Percentiles rank a stretch among this genome's conserved stretches.
These are phyloP conservation scores for Kregervanrija delftensis DNA, from an alignment of 805 yeast genomes.

Conservation along the genomic window DNA sequence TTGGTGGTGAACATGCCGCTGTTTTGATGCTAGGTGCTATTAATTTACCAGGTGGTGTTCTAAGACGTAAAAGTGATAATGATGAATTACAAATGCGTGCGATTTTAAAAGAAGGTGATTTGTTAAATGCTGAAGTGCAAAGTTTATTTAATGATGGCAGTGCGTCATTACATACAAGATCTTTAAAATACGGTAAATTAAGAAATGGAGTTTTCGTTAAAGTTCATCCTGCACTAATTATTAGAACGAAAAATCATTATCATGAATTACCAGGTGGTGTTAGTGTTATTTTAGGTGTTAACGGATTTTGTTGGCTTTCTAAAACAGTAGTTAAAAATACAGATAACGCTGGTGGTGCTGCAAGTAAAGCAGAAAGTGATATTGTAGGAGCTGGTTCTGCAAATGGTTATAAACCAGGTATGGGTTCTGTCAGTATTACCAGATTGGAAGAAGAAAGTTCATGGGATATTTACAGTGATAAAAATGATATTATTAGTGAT, in stretches of 20 bases:
- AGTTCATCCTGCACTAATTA: slow-evolving; percentile 77
- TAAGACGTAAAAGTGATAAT: slow-evolving; percentile 87
- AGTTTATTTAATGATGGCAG: slow-evolving; percentile 82
- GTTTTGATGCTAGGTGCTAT: slow-evolving; percentile 90
- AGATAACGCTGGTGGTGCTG: not conserved
- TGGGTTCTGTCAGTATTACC: slow-evolving; percentile 65
- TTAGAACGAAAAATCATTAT: slow-evolving; percentile 82
- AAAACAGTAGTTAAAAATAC: slow-evolving; percentile 41
- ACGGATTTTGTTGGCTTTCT: slow-evolving; percentile 90
- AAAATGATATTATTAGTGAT: slow-evolving; percentile 65
- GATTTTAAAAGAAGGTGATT: slow-evolving; percentile 91
- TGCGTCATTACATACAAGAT: slow-evolving; percentile 91
- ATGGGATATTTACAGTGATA: slow-evolving; percentile 91
- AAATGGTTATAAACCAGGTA: slow-evolving; percentile 43
- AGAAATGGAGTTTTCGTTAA: slow-evolving; percentile 80
- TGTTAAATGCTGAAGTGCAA: slow-evolving; percentile 94
- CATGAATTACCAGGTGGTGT: slow-evolving; percentile 92
- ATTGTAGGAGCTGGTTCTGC: slow-evolving; percentile 23
- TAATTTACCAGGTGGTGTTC: slow-evolving; percentile 93
- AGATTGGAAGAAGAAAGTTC: slow-evolving; percentile 82
- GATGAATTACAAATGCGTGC: slow-evolving; percentile 96
- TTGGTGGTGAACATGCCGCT: slow-evolving; percentile 93
- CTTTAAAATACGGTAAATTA: slow-evolving; percentile 89
- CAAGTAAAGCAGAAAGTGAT: slow-evolving; percentile 31
- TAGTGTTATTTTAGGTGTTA: slow-evolving; percentile 84